Conservation (phyloP, 495 filamentous ascomycete species). For the Patellaria atrata region DNA sequence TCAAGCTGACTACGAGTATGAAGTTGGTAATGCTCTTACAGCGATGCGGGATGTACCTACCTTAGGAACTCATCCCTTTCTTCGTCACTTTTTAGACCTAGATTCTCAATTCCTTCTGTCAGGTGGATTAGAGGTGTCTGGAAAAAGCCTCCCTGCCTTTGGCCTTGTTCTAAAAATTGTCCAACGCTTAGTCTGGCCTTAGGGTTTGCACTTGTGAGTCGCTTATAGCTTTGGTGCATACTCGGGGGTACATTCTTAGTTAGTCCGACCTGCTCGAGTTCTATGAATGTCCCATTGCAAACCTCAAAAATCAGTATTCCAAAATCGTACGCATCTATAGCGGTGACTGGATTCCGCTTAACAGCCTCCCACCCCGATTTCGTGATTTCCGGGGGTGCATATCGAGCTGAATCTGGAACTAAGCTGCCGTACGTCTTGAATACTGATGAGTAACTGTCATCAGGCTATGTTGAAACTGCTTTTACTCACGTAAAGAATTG, state of each 20-base stretch:
- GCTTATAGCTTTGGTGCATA: constrained; percentile 82
- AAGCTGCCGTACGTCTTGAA: constrained; percentile 67
- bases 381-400: constrained; percentile 71
- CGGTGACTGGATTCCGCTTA: constrained; percentile 65
- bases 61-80: constrained; percentile 79
- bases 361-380: constrained; percentile 80
- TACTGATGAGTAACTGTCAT: constrained; percentile 6
- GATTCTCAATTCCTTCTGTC: constrained; percentile 78
- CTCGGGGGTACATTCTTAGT: constrained; percentile 74
- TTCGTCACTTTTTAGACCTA: constrained; percentile 70
- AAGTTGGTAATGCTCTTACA: background rate
- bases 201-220: constrained; percentile 73
- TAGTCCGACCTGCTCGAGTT: constrained; percentile 60
- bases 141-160: constrained; percentile 71
- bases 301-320: constrained; percentile 76
- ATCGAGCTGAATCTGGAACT: constrained; percentile 66
- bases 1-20: constrained; percentile 54
- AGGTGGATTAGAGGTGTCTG: constrained; percentile 82
- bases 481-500: constrained; percentile 65
- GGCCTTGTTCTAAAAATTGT: constrained; percentile 82
- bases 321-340: constrained; percentile 75
- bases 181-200: constrained; percentile 71
- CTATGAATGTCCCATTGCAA: constrained; percentile 68
- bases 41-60: constrained; percentile 32
- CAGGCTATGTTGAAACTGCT: background rate